Evolutionary conservation across 495 filamentous ascomycete species (phyloP), one percentile per base, ranked within the genome.

Genomic region (Aspergillus diversus): DNA sequence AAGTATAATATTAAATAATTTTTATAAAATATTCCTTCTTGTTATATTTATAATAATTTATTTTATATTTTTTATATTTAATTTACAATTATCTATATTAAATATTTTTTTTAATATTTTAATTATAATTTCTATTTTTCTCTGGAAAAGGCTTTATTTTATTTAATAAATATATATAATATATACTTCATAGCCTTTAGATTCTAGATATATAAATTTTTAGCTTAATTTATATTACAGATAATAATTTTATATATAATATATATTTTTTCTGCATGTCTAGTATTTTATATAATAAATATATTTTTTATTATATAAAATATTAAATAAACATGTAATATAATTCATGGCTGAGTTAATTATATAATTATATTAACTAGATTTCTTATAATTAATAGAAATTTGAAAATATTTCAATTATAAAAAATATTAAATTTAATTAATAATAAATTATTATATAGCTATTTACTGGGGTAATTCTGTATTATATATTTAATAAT

Each of bases 301-400:
- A 27, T 1, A 2, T 2, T 27, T 27, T 27, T 27, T 27, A 27
- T 27, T 27, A 27, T 27, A 27, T 27, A 27, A 27, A 27, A 27
- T 27, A 27, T 27, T 27, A 27, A 27, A 2, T 27, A 27, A 27
- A 27, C 2, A 27, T 37, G 33, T n/a, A n/a, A n/a, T n/a, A n/a
- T n/a, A n/a, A n/a, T n/a, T n/a, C n/a, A n/a, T n/a, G n/a, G n/a
- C n/a, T n/a, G n/a, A n/a, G 58, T 57, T 39, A 52, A 42, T n/a
- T n/a, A 57, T 68, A 17, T 47, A 62, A 51, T 57, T 42, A 49
- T 46, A 55, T 63, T 53, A 59, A 55, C 53, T 6, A 39, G 42
- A 61, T 66, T 27, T 27, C 1, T 27, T 27, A 27, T 27, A 27
- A 1, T 27, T 27, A 27, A 27, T 27, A 27, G 2, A 27, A 27